Base-by-base conservation (phyloP, 768 basidiomycete genomes). In the Asterophora parasitica region DNA sequence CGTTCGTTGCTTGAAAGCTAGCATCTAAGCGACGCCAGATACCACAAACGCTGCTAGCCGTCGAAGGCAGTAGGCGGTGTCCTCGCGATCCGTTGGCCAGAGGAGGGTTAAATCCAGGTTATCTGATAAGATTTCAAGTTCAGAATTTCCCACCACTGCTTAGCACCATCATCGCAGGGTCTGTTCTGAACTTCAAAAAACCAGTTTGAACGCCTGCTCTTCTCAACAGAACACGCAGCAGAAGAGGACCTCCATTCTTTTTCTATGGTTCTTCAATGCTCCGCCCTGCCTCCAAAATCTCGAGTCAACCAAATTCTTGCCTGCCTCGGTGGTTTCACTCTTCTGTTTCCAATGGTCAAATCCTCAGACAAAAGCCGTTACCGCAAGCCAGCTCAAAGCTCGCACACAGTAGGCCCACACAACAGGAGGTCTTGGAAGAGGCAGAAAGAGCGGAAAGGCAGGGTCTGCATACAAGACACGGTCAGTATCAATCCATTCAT, bases 321-420 rank as follows among this genome's bases (percentile, higher is more conserved):
- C 35, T 62, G 62, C 56, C 60, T 61, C 48, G 64, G 60, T 53
- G 64, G 62, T 57, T 65, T 63, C 59, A 62, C 43, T 40, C 59
- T 60, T 48, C 61, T 57, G 10, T 54, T 44, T n/a, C 54, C 42
- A 46, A 51, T 42, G 16, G 49, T 10, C 62, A 61, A 46, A 50
- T 52, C 40, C 15, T 62, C 44, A 57, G 50, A 30, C 57, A 62
- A 40, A 55, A 59, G 35, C 17, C 26, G 17, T 20, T 38, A 2
- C 39, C 41, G 17, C 28, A 51, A 27, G 34, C 12, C 12, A 49
- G 23, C 28, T n/a, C 33, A n/a, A 33, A 42, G 16, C 36, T 8
- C 38, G 46, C 35, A 46, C 42, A 20, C 16, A 37, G 6, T 12
- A 45, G 44, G 39, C 32, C 16, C 43, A 40, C 23, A 16, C 19